Evolutionary conservation across 2,329 filamentous ascomycete genomes (phyloP), one percentile per base, ranked within the genome.

Genomic region (Paracoccidioides brasiliensis): DNA sequence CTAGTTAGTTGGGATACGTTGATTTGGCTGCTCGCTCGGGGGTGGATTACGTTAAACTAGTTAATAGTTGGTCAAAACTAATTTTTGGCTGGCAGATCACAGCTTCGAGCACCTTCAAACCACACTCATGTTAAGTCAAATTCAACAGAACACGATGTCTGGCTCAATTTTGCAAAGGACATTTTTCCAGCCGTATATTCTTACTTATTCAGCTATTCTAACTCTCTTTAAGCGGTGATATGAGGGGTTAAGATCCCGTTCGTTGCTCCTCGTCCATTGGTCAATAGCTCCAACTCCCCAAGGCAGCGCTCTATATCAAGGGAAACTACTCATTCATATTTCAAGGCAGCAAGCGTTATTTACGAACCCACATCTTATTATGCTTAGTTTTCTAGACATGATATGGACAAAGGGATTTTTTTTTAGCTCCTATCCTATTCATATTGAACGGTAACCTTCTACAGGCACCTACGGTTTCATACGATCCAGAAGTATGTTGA

Each of bases 401-500:
- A 52, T 43, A 41, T 52, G 50, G 15, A 5, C 40, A 10, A n/a
- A 3, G 10, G 8, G 32, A 3, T 22, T 38, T 42, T 9, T 8
- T n/a, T 28, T 32, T 15, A 33, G 3, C 6, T 4, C 3, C 7
- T 8, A 30, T 6, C 30, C 28, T 10, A 42, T 42, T 43, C 7
- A 32, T 32, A 52, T 33, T 33, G 9, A n/a, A 10, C n/a, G 38
- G 49, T 42, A 30, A 32, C 8, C 50, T n/a, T 6, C 38, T 22
- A 9, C 46, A 15, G n/a, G 12, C 42, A 52, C 15, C 8, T 30
- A 14, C 3, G 33, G 22, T 38, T 38, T 2, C 7, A n/a, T 38
- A 28, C 12, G 14, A n/a, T n/a, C 7, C 28, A 14, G 22, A 35
- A 52, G 37, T 14, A 75, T 74, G 72, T 64, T 72, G 52, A 68